A percentile compares a stretch with the other conserved stretches of the same genome.
These are phyloP conservation scores for Fraxinus nigra DNA, from an alignment of 305 asterid species.

Conservation along the genomic window DNA sequence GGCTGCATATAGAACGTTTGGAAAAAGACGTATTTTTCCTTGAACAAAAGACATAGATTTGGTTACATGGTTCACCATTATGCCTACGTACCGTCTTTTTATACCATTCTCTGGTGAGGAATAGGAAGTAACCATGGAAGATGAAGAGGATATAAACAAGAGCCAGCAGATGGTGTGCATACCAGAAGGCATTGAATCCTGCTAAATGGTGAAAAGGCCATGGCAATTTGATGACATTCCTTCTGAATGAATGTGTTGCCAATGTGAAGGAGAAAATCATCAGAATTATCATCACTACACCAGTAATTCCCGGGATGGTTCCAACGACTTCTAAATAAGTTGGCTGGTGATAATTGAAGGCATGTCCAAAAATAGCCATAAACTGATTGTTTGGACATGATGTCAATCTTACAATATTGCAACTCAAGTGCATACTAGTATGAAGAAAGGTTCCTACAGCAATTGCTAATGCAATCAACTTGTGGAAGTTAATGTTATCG, in stretches of 20 bases:
- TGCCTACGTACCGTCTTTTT: slow-evolving; percentile 56
- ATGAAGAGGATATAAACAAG: slow-evolving; percentile 68
- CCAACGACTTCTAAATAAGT: slow-evolving; percentile 41
- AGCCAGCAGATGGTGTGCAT: slow-evolving; percentile 78
- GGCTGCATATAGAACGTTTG: background rate
- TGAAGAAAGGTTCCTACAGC: slow-evolving; percentile 45
- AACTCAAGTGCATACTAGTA: slow-evolving; percentile 42
- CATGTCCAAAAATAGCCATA: slow-evolving; percentile 41
- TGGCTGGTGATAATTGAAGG: slow-evolving; percentile 56
- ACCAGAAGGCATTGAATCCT: slow-evolving; percentile 95
- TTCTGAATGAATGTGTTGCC: slow-evolving; percentile 70
- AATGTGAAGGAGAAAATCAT: slow-evolving; percentile 68
- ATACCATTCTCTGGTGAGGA: slow-evolving; percentile 67
- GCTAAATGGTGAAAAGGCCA: slow-evolving; percentile 64
- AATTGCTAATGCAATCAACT: slow-evolving; percentile 53
- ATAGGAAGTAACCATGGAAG: slow-evolving; percentile 73
- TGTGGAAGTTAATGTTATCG: slow-evolving; percentile 90
- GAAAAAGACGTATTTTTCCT: no score
- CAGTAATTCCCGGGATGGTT: slow-evolving; percentile 55
- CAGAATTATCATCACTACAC: slow-evolving; percentile 55
- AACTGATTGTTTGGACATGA: slow-evolving; percentile 53
- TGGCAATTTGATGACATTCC: slow-evolving; percentile 65
- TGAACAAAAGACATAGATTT: background rate
- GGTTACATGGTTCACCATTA: background rate
- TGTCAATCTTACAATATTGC: slow-evolving; percentile 62